Evolutionary conservation across 768 basidiomycete species (phyloP).

Genomic region (Jaapia argillacea): DNA sequence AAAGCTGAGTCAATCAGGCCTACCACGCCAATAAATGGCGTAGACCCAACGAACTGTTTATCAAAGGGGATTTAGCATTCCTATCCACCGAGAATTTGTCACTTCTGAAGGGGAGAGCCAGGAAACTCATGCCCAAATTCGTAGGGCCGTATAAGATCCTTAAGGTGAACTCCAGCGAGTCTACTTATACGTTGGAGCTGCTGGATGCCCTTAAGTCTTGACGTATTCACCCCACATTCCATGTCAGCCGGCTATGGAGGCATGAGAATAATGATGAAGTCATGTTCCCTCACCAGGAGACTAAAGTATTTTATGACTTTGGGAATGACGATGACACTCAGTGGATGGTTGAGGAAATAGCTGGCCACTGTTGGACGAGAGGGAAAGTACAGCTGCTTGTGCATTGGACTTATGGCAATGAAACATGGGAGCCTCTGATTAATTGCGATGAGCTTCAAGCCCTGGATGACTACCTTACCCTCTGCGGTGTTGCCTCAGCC

Average conservation of each 20-base stretch:
- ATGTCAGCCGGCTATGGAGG: constrained; percentile 19
- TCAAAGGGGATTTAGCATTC: constrained; percentile 20
- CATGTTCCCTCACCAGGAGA: constrained; percentile 22
- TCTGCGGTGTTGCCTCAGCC: neutral
- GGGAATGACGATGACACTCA: constrained; percentile 21
- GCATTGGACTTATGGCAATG: constrained; percentile 7
- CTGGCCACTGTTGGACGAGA: constrained; percentile 10
- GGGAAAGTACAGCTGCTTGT: constrained; percentile 3
- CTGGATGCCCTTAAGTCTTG: constrained; percentile 15
- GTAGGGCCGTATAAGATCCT: constrained; percentile 28
- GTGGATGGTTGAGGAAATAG: constrained; percentile 26
- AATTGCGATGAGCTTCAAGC: too few species aligned
- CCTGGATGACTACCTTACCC: too few species aligned
- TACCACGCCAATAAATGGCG: constrained; percentile 4
- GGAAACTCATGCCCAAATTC: constrained; percentile 26
- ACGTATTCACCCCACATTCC: constrained; percentile 25
- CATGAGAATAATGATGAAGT: constrained; percentile 20
- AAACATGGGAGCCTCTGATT: neutral
- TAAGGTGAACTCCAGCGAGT: constrained; percentile 9
- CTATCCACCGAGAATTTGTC: constrained; percentile 26
- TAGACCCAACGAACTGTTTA: constrained; percentile 7
- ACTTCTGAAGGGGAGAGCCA: constrained; percentile 21
- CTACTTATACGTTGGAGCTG: constrained; percentile 20
- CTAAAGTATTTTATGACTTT: constrained; percentile 25
- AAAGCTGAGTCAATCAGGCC: constrained; percentile 1